Evolutionary conservation across 139 green algal genomes (phyloP).

Genomic region (Picochlorum sp.): DNA sequence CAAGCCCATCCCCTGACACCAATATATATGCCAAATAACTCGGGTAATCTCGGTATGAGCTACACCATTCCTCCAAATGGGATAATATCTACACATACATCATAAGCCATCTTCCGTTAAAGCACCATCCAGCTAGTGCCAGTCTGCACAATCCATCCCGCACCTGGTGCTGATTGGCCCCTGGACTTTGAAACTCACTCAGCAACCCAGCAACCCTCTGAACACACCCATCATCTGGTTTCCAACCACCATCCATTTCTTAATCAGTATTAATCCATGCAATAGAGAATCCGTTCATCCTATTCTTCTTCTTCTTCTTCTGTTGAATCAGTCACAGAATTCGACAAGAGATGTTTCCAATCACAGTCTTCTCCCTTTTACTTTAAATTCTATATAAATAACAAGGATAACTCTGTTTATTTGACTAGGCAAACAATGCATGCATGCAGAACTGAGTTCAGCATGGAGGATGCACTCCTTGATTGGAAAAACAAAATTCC

Average conservation of each 20-base stretch:
- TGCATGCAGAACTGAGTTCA: no score
- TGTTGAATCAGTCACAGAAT: no score
- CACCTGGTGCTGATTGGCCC: slow-evolving; percentile 68
- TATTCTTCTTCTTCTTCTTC: no score
- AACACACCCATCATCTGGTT: slow-evolving; percentile 35
- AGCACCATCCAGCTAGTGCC: not conserved
- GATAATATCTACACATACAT: slow-evolving; percentile 61
- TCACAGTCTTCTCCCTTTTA: no score
- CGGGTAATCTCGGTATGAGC: slow-evolving; percentile 81
- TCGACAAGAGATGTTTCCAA: no score
- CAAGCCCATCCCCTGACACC: slow-evolving; percentile 48
- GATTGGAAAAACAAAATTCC: no score
- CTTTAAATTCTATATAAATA: no score
- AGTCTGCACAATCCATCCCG: not conserved
- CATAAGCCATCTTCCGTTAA: not conserved
- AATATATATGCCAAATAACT: slow-evolving; percentile 93
- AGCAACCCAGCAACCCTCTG: slow-evolving; percentile 70
- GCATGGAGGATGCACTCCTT: no score
- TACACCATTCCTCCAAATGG: slow-evolving; percentile 66
- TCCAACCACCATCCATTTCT: slow-evolving; percentile 11
- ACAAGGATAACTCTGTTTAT: no score
- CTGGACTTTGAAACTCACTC: slow-evolving; percentile 66
- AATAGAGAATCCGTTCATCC: no score
- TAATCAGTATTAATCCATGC: no score
- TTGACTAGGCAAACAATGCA: no score